Evolutionary conservation across 768 basidiomycete genomes (phyloP), one percentile per base, ranked within the genome.

Genomic region (Kwoniella europaea): DNA sequence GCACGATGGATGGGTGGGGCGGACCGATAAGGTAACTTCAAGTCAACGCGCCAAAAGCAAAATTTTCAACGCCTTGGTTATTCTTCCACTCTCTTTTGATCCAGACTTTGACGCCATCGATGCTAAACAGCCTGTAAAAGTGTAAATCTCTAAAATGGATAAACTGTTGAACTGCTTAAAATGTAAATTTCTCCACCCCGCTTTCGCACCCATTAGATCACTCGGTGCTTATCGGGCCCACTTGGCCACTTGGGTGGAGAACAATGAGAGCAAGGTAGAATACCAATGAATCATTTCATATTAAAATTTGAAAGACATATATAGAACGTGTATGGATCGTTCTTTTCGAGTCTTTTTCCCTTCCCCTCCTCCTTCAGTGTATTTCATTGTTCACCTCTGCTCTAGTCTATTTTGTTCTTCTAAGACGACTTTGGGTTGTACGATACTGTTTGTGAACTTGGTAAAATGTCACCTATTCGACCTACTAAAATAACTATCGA

Each of bases 111-210:
- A 61, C 59, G 59, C 59, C 59, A 43, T 59, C 57, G 57, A 27
- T 29, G 57, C 3, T 29, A 7, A 7, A 59, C 16, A 29, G 24
- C 57, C 57, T 29, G 0, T 29, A 59, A 35, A 35, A 35, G 35
- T 35, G 35, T 35, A 35, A 35, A 35, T 35, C 35, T 35, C 35
- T 35, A 35, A 35, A 35, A 35, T 61, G 59, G 59, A 61, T 61
- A 61, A 61, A 61, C 59, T 61, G 59, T 61, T 61, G 42, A 61
- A 61, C 35, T 16, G 41, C 18, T 61, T 43, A 61, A 41, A 29
- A 13, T n/a, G 18, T 41, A 13, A 59, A 59, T 6, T 35, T 35
- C 35, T 35, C 4, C 35, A 35, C 35, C 7, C 35, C 35, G 6
- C 35, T 35, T 35, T 35, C 35, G 6, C 35, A 6, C 35, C 35